Conservation (phyloP, 345 rosid species). For the Theobroma cacao region DNA sequence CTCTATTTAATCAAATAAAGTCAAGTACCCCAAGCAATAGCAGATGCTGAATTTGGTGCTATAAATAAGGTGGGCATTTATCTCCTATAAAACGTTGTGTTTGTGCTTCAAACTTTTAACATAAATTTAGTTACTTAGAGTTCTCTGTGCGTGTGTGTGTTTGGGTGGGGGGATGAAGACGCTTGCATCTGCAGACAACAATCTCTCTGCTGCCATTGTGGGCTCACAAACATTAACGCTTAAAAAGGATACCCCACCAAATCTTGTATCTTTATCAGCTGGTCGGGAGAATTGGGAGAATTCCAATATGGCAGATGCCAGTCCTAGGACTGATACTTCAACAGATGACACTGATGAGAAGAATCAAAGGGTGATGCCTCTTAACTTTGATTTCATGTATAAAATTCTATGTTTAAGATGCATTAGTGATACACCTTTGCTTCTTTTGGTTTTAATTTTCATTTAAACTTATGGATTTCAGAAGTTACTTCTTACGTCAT, state of each 20-base stretch:
- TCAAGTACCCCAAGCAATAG: conserved; percentile 39
- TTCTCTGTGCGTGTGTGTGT: conserved; percentile 3
- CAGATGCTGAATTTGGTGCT: conserved; percentile 42
- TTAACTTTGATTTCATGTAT: conserved; percentile 12
- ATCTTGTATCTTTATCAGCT: conserved; percentile 33
- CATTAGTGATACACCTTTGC: neutral
- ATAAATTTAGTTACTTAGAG: conserved; percentile 15
- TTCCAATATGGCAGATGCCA: conserved; percentile 66
- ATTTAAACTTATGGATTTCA: neutral
- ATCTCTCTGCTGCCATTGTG: conserved; percentile 27
- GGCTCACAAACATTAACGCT: conserved; percentile 31
- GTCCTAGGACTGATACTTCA: conserved; percentile 84
- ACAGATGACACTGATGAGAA: conserved; percentile 88
- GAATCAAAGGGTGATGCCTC: conserved; percentile 65
- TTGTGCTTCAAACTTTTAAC: neutral
- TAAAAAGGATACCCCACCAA: conserved; percentile 36
- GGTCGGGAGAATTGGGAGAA: conserved; percentile 56
- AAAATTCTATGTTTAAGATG: neutral
- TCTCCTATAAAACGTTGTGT: neutral
- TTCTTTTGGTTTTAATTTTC: neutral
- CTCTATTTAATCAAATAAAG: conserved; percentile 53
- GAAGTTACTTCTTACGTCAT: neutral
- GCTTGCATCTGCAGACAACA: conserved; percentile 33
- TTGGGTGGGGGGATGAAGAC: conserved; percentile 21
- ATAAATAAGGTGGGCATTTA: conserved; percentile 42